phyloP scores from a whole-genome alignment of 306 rosid species.

The Parietaria judaica region DNA sequence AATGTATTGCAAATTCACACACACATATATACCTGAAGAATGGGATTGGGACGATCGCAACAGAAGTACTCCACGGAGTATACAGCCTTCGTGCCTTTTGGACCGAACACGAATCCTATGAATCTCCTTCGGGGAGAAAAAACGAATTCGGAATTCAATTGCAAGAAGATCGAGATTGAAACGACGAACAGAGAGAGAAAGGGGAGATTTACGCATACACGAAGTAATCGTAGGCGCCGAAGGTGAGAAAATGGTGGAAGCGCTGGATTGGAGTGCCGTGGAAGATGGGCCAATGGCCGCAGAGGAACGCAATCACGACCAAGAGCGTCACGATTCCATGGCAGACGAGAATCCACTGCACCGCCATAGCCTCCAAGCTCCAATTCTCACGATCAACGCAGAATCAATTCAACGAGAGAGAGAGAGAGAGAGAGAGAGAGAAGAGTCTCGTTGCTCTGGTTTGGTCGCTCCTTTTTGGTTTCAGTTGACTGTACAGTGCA shows the following conservation, averaged over 20 bases:
- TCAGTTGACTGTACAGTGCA: background rate
- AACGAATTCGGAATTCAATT: background rate
- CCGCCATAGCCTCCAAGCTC: conserved; percentile 35
- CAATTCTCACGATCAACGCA: background rate
- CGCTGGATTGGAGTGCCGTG: conserved; percentile 76
- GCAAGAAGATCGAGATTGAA: background rate
- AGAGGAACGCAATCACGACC: conserved; percentile 65
- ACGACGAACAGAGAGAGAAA: background rate
- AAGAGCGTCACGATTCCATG: conserved; percentile 58
- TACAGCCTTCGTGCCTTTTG: conserved; percentile 49
- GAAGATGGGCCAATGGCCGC: conserved; percentile 97
- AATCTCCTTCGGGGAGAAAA: conserved; percentile 44
- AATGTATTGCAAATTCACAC: no score
- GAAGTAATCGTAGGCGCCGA: conserved; percentile 78
- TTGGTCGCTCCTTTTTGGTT: background rate
- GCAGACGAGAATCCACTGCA: conserved; percentile 60
- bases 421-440: background rate
- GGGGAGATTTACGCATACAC: conserved; percentile 27
- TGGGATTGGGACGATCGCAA: conserved; percentile 94
- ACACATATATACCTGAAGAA: conserved; percentile 46
- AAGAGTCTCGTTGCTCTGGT: background rate
- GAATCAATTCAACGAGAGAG: background rate
- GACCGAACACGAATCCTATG: conserved; percentile 54
- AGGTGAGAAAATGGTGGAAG: conserved; percentile 59
- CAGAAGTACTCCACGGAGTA: conserved; percentile 65